Evolutionary conservation across 805 yeast species (phyloP).

Genomic region (Groenewaldozyma tartarivorans): DNA sequence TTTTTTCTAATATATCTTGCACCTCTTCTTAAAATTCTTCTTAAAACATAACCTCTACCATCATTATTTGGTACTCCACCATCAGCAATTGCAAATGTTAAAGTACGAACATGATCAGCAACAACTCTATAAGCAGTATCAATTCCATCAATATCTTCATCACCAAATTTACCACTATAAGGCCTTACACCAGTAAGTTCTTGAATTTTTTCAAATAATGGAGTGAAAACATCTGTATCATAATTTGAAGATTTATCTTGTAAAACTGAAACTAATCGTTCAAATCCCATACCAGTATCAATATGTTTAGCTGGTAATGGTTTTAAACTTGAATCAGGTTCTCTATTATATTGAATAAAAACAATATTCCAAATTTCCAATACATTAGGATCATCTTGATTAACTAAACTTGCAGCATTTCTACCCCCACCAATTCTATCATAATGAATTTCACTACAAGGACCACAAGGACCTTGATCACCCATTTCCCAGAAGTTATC

Average conservation of each 20-base stretch:
- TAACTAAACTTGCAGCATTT: slow-evolving; percentile 84
- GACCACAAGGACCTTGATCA: slow-evolving; percentile 99
- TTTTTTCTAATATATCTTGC: slow-evolving; percentile 94
- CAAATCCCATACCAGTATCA: slow-evolving; percentile 99
- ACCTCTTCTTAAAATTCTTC: slow-evolving; percentile 97
- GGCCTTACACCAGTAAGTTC: slow-evolving; percentile 90
- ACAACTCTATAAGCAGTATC: slow-evolving; percentile 97
- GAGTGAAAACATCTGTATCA: slow-evolving; percentile 94
- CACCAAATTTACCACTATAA: slow-evolving; percentile 87
- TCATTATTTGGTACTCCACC: slow-evolving; percentile 99
- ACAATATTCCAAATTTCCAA: slow-evolving; percentile 97
- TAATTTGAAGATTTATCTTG: slow-evolving; percentile 90
- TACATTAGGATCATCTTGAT: slow-evolving; percentile 96
- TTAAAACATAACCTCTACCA: slow-evolving; percentile 96
- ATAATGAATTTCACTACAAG: slow-evolving; percentile 95
- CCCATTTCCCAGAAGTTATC: slow-evolving; percentile 99
- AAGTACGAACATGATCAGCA: slow-evolving; percentile 97
- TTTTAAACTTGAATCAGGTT: slow-evolving; percentile 69
- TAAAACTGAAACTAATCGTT: slow-evolving; percentile 87
- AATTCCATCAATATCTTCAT: slow-evolving; percentile 84
- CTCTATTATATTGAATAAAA: slow-evolving; percentile 94
- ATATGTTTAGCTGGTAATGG: slow-evolving; percentile 89
- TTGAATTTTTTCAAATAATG: slow-evolving; percentile 76
- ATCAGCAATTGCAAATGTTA: slow-evolving; percentile 91
- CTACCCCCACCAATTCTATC: slow-evolving; percentile 99